phyloP scores from a whole-genome alignment of 164 flowering plant species.

The Dillenia turbinata region DNA sequence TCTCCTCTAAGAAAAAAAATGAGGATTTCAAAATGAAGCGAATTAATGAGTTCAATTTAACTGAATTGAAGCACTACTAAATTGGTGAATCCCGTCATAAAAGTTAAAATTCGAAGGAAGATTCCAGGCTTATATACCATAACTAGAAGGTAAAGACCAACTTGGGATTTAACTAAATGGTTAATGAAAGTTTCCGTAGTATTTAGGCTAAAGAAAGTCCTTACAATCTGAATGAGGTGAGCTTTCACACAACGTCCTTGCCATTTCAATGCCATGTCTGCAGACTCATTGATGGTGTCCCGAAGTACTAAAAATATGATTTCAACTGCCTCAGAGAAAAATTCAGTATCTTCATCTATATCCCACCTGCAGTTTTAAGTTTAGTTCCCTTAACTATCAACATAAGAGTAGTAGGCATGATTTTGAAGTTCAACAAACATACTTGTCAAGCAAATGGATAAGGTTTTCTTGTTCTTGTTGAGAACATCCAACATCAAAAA shows the following conservation, averaged over 20 bases:
- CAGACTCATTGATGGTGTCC: slow-evolving; percentile 1
- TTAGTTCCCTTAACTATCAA: too few species aligned
- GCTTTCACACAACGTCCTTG: slow-evolving; percentile 1
- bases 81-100: too few species aligned
- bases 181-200: background rate
- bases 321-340: slow-evolving; percentile 30
- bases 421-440: background rate
- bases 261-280: background rate
- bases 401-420: background rate
- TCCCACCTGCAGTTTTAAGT: slow-evolving; percentile 21
- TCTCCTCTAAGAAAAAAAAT: background rate
- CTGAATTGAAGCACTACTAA: too few species aligned
- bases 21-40: too few species aligned
- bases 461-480: slow-evolving; percentile 29
- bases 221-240: slow-evolving; percentile 3
- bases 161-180: too few species aligned
- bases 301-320: slow-evolving; percentile 21
- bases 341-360: slow-evolving; percentile 14
- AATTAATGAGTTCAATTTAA: too few species aligned
- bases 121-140: too few species aligned
- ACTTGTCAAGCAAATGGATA: slow-evolving; percentile 28
- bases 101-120: too few species aligned
- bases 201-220: background rate
- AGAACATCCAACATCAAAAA: slow-evolving; percentile 35
- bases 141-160: too few species aligned